Percentiles rank a stretch among this genome's conserved stretches.
These are phyloP conservation scores for Tilletia horrida DNA, from an alignment of 1,284 basidiomycete genomes.

Conservation along the genomic window DNA sequence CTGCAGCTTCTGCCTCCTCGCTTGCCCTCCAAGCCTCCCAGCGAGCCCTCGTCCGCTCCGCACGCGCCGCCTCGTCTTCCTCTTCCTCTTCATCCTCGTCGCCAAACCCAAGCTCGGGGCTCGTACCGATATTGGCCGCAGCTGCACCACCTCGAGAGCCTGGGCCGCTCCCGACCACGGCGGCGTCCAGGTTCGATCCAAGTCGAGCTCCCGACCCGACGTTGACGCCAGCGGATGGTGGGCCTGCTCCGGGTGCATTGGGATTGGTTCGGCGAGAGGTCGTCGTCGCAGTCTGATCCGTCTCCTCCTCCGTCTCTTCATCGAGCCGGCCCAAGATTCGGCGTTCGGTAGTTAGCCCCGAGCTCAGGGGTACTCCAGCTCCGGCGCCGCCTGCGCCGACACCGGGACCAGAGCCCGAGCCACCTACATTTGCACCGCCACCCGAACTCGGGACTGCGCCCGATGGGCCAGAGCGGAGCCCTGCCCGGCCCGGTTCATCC, in stretches of 20 bases:
- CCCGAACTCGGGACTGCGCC: no score
- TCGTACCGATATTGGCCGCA: neutral
- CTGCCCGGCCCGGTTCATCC: neutral
- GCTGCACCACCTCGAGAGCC: neutral
- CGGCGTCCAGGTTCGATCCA: neutral
- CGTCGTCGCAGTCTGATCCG: slow-evolving; percentile 26
- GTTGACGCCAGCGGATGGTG: neutral
- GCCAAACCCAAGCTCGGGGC: neutral
- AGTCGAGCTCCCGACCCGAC: neutral
- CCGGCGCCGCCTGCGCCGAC: neutral
- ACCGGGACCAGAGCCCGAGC: neutral
- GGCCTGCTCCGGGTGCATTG: neutral
- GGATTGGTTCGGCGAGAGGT: neutral
- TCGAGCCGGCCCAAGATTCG: slow-evolving; percentile 43
- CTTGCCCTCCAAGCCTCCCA: slow-evolving; percentile 16
- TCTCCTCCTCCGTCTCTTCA: slow-evolving; percentile 50
- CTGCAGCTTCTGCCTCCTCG: neutral
- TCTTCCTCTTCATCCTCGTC: slow-evolving; percentile 9
- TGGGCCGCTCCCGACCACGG: neutral
- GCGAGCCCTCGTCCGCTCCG: slow-evolving; percentile 8
- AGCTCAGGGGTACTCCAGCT: neutral
- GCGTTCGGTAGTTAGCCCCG: slow-evolving; percentile 26
- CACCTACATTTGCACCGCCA: no score
- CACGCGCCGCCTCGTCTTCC: neutral
- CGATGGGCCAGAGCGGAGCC: no score